Conservation (phyloP, 306 rosid genomes). For the Fragaria ananassa region DNA sequence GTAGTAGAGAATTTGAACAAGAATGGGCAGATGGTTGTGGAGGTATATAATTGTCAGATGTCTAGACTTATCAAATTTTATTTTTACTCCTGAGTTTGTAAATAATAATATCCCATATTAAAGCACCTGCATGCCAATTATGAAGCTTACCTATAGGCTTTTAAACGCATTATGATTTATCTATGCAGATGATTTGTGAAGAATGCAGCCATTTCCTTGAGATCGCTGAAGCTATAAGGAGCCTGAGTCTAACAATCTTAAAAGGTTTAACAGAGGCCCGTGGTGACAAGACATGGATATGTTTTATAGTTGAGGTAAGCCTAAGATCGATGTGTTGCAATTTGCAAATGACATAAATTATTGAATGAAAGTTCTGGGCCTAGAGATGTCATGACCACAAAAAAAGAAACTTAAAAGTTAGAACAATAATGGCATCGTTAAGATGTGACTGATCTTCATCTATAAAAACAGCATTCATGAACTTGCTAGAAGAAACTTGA, state of each 20-base stretch:
- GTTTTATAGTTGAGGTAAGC: constrained; percentile 89
- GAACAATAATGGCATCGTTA: not conserved
- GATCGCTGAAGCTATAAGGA: constrained; percentile 88
- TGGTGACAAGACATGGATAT: constrained; percentile 80
- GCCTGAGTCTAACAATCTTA: constrained; percentile 70
- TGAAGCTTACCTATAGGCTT: not conserved
- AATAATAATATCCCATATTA: not conserved
- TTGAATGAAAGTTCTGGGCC: not conserved
- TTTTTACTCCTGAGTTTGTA: not conserved
- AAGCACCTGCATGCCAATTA: not conserved
- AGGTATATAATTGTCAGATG: constrained; percentile 44
- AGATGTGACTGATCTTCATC: not conserved
- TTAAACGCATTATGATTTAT: constrained; percentile 22
- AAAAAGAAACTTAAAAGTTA: not conserved
- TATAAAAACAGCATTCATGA: not conserved
- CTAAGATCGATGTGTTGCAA: constrained; percentile 4
- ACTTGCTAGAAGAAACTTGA: not conserved
- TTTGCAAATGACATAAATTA: too few species aligned
- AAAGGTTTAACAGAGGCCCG: constrained; percentile 78
- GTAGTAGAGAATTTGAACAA: constrained; percentile 80
- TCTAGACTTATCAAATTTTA: not conserved
- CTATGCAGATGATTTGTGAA: constrained; percentile 79
- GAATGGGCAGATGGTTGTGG: constrained; percentile 92
- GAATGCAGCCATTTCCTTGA: constrained; percentile 96
- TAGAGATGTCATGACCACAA: not conserved